Evolutionary conservation across 2,329 filamentous ascomycete genomes (phyloP).

Genomic region (Cytospora piceae): DNA sequence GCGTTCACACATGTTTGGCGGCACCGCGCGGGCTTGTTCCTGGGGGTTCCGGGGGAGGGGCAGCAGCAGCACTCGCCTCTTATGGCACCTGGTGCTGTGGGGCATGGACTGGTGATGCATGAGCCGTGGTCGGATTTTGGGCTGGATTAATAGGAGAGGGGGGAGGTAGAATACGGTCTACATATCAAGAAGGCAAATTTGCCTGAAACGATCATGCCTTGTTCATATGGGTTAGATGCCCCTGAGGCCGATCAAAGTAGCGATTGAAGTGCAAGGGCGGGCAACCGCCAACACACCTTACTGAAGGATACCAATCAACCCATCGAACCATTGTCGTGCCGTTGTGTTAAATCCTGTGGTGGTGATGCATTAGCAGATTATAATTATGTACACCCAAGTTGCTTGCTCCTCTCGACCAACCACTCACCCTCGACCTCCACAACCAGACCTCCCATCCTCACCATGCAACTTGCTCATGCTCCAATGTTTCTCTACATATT

Average conservation of each 20-base stretch:
- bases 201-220: not conserved
- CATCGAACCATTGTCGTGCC: not conserved
- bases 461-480: not conserved
- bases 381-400: conserved; percentile 2
- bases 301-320: not conserved
- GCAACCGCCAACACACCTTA: not conserved
- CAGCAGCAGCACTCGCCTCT: not conserved
- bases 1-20: not conserved
- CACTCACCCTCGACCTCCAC: not conserved
- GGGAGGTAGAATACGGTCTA: not conserved
- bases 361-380: conserved; percentile 12
- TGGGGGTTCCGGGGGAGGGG: not conserved
- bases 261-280: not conserved
- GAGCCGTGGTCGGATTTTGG: conserved; percentile 27
- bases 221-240: not conserved
- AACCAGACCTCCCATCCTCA: not conserved
- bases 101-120: conserved; percentile 5
- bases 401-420: not conserved
- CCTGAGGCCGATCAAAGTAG: not conserved
- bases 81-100: conserved; percentile 6
- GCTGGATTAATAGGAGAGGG: not conserved
- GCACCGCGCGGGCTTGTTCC: conserved; percentile 19
- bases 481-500: conserved; percentile 31
- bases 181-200: not conserved
- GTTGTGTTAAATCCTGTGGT: not conserved